These are phyloP conservation scores for Trypanosoma conorhini DNA, from an alignment of 208 protist species.

Conservation along the genomic window DNA sequence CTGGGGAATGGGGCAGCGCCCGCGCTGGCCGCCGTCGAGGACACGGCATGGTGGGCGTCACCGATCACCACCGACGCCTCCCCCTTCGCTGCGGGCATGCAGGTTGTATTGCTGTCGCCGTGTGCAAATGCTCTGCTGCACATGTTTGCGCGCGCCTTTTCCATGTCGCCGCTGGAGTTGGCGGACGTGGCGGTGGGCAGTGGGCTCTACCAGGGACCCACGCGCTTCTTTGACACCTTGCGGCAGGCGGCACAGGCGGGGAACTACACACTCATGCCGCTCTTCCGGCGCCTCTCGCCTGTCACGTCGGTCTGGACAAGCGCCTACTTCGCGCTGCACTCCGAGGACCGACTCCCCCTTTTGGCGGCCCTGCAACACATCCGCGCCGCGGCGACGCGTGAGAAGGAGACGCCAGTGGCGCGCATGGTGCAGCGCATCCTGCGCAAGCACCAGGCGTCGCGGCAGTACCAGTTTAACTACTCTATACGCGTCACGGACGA, in stretches of 20 bases:
- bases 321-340: conserved; percentile 71
- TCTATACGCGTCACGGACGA: conserved; percentile 61
- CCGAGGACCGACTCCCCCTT: conserved; percentile 62
- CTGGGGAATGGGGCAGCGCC: neutral
- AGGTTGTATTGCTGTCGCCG: conserved; percentile 53
- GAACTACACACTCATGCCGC: conserved; percentile 60
- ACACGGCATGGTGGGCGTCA: conserved; percentile 12
- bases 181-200: conserved; percentile 64
- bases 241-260: conserved; percentile 37
- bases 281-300: conserved; percentile 67
- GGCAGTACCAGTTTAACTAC: conserved; percentile 73
- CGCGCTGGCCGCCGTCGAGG: conserved; percentile 5
- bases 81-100: conserved; percentile 38
- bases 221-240: conserved; percentile 50
- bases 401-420: conserved; percentile 34
- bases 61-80: conserved; percentile 39
- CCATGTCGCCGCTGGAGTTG: conserved; percentile 61
- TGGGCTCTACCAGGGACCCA: conserved; percentile 61
- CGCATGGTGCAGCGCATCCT: conserved; percentile 59
- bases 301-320: conserved; percentile 58
- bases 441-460: conserved; percentile 48
- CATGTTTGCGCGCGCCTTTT: conserved; percentile 60
- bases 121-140: conserved; percentile 80
- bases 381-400: conserved; percentile 38
- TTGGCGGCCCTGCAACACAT: conserved; percentile 60